phyloP scores from a whole-genome alignment of 2,329 filamentous ascomycete genomes.

The Beauveria australis region DNA sequence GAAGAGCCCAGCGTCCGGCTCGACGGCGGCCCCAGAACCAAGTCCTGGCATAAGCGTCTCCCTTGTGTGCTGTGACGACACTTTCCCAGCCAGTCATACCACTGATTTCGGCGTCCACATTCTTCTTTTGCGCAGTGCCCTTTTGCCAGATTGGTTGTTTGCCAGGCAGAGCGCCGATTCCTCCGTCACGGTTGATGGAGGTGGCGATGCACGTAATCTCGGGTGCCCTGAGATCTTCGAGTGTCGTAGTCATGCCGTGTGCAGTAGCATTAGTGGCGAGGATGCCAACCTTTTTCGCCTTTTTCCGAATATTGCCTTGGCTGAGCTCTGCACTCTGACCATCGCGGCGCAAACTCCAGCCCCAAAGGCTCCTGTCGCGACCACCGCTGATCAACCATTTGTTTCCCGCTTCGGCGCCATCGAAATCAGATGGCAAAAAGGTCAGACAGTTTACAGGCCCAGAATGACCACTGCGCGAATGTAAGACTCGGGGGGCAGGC shows the following conservation, averaged over 20 bases:
- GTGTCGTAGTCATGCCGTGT: slow-evolving; percentile 52
- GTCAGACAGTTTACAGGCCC: slow-evolving; percentile 73
- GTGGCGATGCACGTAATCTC: slow-evolving; percentile 88
- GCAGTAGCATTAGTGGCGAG: slow-evolving; percentile 48
- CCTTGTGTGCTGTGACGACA: slow-evolving; percentile 83
- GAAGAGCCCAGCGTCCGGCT: slow-evolving; percentile 87
- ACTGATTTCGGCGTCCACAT: slow-evolving; percentile 62
- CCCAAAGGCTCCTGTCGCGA: slow-evolving; percentile 87
- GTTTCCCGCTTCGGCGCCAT: slow-evolving; percentile 77
- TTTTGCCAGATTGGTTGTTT: slow-evolving; percentile 80
- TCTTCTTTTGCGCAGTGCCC: slow-evolving; percentile 52
- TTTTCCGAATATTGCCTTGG: slow-evolving; percentile 80
- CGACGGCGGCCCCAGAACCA: slow-evolving; percentile 98
- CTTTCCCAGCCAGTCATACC: slow-evolving; percentile 93
- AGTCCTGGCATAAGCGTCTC: slow-evolving; percentile 77
- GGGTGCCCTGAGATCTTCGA: slow-evolving; percentile 77
- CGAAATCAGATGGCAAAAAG: slow-evolving; percentile 82
- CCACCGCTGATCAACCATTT: slow-evolving; percentile 94
- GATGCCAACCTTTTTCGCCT: slow-evolving; percentile 80
- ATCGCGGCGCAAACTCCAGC: slow-evolving; percentile 88
- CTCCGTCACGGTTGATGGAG: slow-evolving; percentile 88
- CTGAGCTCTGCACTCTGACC: slow-evolving; percentile 90
- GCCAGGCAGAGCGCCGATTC: slow-evolving; percentile 76
- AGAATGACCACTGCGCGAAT: slow-evolving; percentile 81
- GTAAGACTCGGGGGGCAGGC: slow-evolving; percentile 74